These are phyloP conservation scores for Iris pallida DNA, from an alignment of 116 monocot genomes.

Conservation along the genomic window DNA sequence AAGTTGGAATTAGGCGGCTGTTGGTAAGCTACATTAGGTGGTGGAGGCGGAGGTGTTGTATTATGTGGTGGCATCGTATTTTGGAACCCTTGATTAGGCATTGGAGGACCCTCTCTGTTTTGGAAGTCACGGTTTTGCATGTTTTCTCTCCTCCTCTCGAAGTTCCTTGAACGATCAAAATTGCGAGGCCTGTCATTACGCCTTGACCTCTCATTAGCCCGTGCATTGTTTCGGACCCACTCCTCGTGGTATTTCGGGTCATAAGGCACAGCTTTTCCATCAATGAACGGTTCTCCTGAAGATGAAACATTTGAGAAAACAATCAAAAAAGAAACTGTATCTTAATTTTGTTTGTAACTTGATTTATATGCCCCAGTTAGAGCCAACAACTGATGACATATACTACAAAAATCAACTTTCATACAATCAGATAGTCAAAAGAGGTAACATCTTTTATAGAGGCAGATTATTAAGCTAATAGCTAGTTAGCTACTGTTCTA, in stretches of 20 bases:
- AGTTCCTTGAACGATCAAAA: conserved; percentile 78
- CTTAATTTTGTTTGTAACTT: no score
- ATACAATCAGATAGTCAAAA: no score
- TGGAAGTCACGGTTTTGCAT: conserved; percentile 56
- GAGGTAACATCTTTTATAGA: no score
- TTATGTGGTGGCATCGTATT: conserved; percentile 4
- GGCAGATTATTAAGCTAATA: no score
- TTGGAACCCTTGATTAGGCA: conserved; percentile 18
- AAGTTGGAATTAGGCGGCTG: neutral
- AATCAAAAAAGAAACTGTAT: no score
- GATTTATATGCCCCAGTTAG: no score
- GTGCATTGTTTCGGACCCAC: conserved; percentile 76
- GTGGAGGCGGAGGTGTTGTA: conserved; percentile 16
- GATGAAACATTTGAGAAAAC: no score
- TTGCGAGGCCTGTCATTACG: conserved; percentile 92
- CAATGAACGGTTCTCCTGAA: conserved; percentile 87
- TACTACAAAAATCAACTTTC: no score
- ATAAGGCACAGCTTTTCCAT: conserved; percentile 90
- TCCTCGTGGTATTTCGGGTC: conserved; percentile 94
- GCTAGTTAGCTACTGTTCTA: no score
- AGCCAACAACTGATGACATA: no score
- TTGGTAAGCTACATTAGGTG: conserved; percentile 5
- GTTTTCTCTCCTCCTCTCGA: conserved; percentile 77
- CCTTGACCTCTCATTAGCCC: conserved; percentile 70
- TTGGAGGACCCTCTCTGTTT: neutral